Percentiles rank a stretch among this genome's conserved stretches.
These are phyloP conservation scores for Monilinia fructicola DNA, from an alignment of 2,329 filamentous ascomycete species.

Conservation along the genomic window DNA sequence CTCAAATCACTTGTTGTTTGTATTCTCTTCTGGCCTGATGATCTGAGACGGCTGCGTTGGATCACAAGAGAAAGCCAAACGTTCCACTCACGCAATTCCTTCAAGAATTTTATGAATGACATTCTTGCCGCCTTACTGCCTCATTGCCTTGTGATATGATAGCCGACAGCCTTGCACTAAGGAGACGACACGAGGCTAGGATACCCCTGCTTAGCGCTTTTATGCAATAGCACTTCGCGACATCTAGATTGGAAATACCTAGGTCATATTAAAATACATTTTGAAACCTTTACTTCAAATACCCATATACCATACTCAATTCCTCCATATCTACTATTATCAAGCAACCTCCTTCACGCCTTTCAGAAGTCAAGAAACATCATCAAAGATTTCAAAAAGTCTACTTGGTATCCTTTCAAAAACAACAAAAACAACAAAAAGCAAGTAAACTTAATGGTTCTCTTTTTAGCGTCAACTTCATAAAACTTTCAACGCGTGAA, in stretches of 20 bases:
- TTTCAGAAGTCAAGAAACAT: neutral
- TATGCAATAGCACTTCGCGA: neutral
- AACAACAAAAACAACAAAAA: conserved; percentile 16
- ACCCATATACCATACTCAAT: neutral
- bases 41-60: conserved; percentile 15
- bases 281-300: neutral
- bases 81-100: conserved; percentile 31
- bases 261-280: neutral
- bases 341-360: neutral
- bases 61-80: conserved; percentile 24
- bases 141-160: neutral
- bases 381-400: neutral
- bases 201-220: neutral
- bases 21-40: neutral
- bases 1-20: neutral
- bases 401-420: neutral
- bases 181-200: neutral
- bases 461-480: conserved; percentile 28
- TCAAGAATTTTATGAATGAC: conserved; percentile 3
- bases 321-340: neutral
- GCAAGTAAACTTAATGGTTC: neutral
- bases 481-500: conserved; percentile 22
- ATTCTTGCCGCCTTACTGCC: neutral
- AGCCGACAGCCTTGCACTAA: neutral
- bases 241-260: neutral